Percentiles rank a stretch among this genome's conserved stretches.
phyloP scores from a whole-genome alignment of 2,329 filamentous ascomycete genomes.

The Didymella pinodella region DNA sequence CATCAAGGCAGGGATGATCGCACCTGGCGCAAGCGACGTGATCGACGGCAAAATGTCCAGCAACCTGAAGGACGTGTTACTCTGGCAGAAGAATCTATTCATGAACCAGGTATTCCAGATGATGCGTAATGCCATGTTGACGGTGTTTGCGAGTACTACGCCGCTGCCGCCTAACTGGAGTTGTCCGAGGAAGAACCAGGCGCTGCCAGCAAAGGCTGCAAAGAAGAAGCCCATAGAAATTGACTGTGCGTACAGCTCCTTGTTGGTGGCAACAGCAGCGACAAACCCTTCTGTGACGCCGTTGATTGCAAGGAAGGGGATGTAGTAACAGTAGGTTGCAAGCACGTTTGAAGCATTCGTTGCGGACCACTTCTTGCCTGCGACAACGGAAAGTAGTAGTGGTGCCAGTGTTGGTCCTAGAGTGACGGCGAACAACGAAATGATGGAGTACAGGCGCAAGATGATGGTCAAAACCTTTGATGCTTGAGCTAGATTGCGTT shows the following conservation, averaged over 20 bases:
- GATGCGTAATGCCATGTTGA: constrained; percentile 90
- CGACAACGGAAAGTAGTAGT: constrained; percentile 74
- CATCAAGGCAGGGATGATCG: constrained; percentile 50
- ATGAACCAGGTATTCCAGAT: constrained; percentile 82
- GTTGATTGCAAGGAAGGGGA: constrained; percentile 90
- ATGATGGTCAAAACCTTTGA: constrained; percentile 67
- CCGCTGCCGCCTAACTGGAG: constrained; percentile 77
- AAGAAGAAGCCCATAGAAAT: constrained; percentile 87
- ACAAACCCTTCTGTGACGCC: constrained; percentile 94
- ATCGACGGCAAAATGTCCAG: constrained; percentile 31
- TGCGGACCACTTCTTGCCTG: constrained; percentile 77
- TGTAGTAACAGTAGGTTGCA: constrained; percentile 86
- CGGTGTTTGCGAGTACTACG: constrained; percentile 82
- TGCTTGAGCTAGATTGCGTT: constrained; percentile 50
- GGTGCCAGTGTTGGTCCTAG: constrained; percentile 80
- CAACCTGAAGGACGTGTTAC: constrained; percentile 30
- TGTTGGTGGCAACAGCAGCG: constrained; percentile 79
- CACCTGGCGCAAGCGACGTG: constrained; percentile 48
- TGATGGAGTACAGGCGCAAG: constrained; percentile 75
- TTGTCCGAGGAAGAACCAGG: constrained; percentile 77
- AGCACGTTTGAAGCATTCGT: constrained; percentile 78
- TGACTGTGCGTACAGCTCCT: constrained; percentile 78
- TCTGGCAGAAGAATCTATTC: constrained; percentile 45
- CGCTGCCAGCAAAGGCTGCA: constrained; percentile 74
- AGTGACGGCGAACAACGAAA: constrained; percentile 72